A percentile compares a stretch with the other conserved stretches of the same genome.
Evolutionary conservation across 805 yeast genomes (phyloP).

Genomic region (Yarrowia sp.): DNA sequence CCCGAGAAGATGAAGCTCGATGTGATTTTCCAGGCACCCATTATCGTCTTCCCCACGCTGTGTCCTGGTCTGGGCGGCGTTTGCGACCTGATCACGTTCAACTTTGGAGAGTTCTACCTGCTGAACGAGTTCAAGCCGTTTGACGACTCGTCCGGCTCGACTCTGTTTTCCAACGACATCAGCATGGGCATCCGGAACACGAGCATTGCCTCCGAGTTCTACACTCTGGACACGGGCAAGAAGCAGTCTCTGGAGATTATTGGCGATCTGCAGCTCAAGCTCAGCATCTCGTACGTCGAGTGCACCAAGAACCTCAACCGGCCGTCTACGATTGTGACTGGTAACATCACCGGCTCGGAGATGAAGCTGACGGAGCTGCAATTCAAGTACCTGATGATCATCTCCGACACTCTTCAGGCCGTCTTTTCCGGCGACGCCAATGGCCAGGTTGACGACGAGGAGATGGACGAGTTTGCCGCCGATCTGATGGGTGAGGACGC

Average conservation of each 20-base stretch:
- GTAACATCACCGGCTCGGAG: constrained; percentile 61
- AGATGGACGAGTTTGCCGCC: constrained; percentile 47
- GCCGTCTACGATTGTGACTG: constrained; percentile 53
- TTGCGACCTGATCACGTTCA: constrained; percentile 63
- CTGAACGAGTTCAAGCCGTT: constrained; percentile 53
- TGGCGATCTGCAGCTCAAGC: constrained; percentile 59
- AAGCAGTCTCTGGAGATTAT: constrained; percentile 62
- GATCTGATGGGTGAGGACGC: constrained; percentile 32
- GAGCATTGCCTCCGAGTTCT: constrained; percentile 60
- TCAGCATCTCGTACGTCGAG: constrained; percentile 56
- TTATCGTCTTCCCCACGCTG: constrained; percentile 69
- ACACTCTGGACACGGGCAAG: constrained; percentile 43
- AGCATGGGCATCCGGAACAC: constrained; percentile 71
- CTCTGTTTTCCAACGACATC: constrained; percentile 51
- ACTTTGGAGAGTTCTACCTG: constrained; percentile 80
- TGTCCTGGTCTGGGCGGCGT: constrained; percentile 39
- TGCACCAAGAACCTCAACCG: constrained; percentile 37
- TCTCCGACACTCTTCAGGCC: constrained; percentile 54
- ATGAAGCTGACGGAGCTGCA: constrained; percentile 73
- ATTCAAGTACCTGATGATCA: constrained; percentile 52
- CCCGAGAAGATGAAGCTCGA: constrained; percentile 63
- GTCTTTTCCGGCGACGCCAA: constrained; percentile 46
- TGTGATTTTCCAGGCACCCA: constrained; percentile 74
- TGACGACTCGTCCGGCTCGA: constrained; percentile 31
- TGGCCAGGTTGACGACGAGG: constrained; percentile 54